Base-by-base conservation (phyloP, 495 filamentous ascomycete species). In the Bacidia rubella region DNA sequence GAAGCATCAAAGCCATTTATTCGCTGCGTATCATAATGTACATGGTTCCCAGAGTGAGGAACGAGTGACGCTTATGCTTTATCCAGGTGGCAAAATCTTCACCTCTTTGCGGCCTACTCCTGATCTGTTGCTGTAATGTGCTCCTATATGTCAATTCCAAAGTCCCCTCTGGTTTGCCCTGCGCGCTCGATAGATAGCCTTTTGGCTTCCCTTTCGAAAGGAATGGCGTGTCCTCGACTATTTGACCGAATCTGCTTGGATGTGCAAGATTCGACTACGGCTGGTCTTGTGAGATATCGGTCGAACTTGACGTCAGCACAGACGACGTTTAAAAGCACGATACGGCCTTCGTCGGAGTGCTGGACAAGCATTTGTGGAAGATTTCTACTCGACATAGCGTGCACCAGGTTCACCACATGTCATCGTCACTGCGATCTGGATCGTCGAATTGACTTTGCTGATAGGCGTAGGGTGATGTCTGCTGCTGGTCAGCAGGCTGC, bases 361-460 rank as follows among this genome's bases (percentile, higher is more conserved):
- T 7, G 15, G 29, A 15, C 29, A 15, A 35, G 15, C 15, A 15
- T 35, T 35, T 5, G 29, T 35, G 15, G 7, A 35, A 35, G 15
- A 7, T 15, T 5, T 15, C 15, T 7, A 35, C 5, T 35, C 15
- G 29, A 15, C 15, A 15, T 7, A 15, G 29, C 29, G 15, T 35
- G 29, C 15, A n/a, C 29, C 5, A 7, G 7, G 21, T 12, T 75
- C 66, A 77, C 74, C 74, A 78, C 74, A 78, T 78, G 54, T 74
- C 73, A 54, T 78, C 73, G 43, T 70, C 68, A 50, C 72, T 65
- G 53, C 72, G 59, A 46, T 65, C 66, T 54, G 74, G 68, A 43
- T 74, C 70, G 20, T 72, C 72, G 56, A 75, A 74, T 26, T 73
- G 68, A 47, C 69, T 68, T 58, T 74, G 70, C 53, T 65, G 61